Percentiles rank a stretch among this genome's conserved stretches.
phyloP scores from a whole-genome alignment of 2,329 filamentous ascomycete species.

The Colletotrichum eremochloae region DNA sequence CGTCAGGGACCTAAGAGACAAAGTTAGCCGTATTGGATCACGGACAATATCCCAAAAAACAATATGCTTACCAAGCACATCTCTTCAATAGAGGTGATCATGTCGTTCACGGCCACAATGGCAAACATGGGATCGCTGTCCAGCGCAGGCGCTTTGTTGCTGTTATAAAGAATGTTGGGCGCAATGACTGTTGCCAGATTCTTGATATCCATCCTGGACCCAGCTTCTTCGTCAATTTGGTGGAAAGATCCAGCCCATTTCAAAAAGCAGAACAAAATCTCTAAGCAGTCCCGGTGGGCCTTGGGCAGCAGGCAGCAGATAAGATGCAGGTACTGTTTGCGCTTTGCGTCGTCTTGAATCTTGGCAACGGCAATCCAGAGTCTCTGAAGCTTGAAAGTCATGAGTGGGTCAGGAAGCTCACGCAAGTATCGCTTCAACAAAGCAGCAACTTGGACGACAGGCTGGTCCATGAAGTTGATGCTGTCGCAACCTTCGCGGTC shows the following conservation, averaged over 20 bases:
- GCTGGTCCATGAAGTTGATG: constrained; percentile 88
- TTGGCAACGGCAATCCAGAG: constrained; percentile 93
- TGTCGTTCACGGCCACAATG: constrained; percentile 90
- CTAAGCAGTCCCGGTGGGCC: constrained; percentile 90
- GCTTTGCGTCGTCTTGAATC: constrained; percentile 83
- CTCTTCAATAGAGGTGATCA: constrained; percentile 94
- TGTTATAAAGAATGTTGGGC: constrained; percentile 89
- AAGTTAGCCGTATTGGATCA: constrained; percentile 40
- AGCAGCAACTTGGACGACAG: constrained; percentile 92
- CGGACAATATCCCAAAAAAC: not conserved
- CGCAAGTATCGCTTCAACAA: constrained; percentile 95
- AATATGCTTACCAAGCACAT: constrained; percentile 89
- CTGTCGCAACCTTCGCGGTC: constrained; percentile 88
- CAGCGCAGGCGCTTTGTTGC: constrained; percentile 73
- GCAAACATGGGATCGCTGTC: constrained; percentile 93
- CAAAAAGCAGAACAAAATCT: constrained; percentile 94
- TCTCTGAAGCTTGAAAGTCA: constrained; percentile 94
- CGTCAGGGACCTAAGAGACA: constrained; percentile 82
- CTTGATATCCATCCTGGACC: constrained; percentile 99
- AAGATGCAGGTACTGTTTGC: constrained; percentile 88
- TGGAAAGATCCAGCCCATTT: constrained; percentile 99
- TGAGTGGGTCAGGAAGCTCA: constrained; percentile 91
- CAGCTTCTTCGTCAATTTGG: constrained; percentile 95
- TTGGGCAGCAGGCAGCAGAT: constrained; percentile 95
- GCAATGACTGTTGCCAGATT: constrained; percentile 98